Evolutionary conservation across 73 alveolate genomes (phyloP), one percentile per base, ranked within the genome.

Genomic region (Strombidium stylifer): DNA sequence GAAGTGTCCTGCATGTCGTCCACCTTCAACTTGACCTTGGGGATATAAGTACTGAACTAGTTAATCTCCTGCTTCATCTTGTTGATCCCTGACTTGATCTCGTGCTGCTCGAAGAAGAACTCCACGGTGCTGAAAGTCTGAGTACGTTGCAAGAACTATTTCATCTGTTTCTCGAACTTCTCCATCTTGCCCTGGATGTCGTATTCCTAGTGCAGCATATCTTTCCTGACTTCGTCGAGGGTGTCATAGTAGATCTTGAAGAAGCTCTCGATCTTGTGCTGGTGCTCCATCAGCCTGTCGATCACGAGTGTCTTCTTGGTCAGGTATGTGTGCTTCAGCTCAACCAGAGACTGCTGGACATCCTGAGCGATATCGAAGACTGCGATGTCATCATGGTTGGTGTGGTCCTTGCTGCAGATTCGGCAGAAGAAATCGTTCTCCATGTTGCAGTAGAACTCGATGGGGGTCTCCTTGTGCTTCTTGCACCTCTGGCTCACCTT

Each of bases 211-310:
- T 51, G 62, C 2, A 71, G 69, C n/a, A 42, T 21, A 18, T 57
- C 23, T 4, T 7, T 30, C 28, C 84, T 54, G n/a, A 65, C 12
- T 40, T 57, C 75, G 32, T 71, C 69, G 2, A 71, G 46, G 6
- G 84, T 61, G 16, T 71, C 75, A 28, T 55, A 57, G 49, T 52
- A 71, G 20, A 55, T 57, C 18, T 57, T 71, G 30, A 71, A 71
- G 18, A 71, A 26, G 14, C 56, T 46, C 40, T 54, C 84, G 6
- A 71, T 57, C 50, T 57, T 71, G 35, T 71, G 59, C 21, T 42
- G 24, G 19, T 71, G 71, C 3, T 23, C 11, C 25, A 24, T 48
- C 12, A 71, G 28, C 41, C 37, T 71, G 27, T 71, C 49, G 1
- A 47, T 45, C 45, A 54, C 32, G 34, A 25, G 53, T 15, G 36